Base-by-base conservation (phyloP, 2,329 filamentous ascomycete species). In the Colletotrichum shisoi region DNA sequence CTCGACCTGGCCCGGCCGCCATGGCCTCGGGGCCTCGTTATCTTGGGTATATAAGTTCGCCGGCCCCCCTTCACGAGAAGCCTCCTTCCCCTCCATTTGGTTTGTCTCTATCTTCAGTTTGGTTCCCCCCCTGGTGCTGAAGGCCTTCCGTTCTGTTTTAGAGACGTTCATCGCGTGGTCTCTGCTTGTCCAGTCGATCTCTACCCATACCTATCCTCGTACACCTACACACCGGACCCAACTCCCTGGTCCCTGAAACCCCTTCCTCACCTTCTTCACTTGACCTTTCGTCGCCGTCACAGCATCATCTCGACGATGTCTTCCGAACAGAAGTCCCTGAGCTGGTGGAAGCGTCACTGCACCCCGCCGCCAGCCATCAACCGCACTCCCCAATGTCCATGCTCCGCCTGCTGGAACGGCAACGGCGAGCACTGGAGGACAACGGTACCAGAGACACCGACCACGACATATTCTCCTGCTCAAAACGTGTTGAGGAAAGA, bases 341-440 rank as follows among this genome's bases (percentile, higher is more conserved):
- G 72, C 70, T 80, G 79, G 79, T 79, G 79, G 67, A 75, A 77
- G 56, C 78, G 78, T 68, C 79, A 80, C 74, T 79, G 77, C 69
- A 72, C 77, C 54, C 77, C 79, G 61, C 76, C 76, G 19, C 78
- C 78, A 2, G 77, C 79, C 52, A 72, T 78, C 71, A 75, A 74
- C 71, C 70, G 71, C 66, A 72, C 71, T 40, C 72, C 76, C 4
- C 69, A 73, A 21, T 80, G 79, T 62, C 77, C 78, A 59, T 80
- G 79, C 71, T 74, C 72, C 58, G 69, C 72, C 52, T 79, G 77
- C 73, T 79, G 64, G 65, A 68, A 68, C 56, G 65, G 61, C 11
- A 68, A 64, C 54, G 65, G 65, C 42, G 56, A 68, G 61, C 65
- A 68, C 56, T 68, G 65, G 65, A 68, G 65, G 65, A 68, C 61